Base-by-base conservation (phyloP, 352 stramenopile species). In the Phytophthora tentaculata region DNA sequence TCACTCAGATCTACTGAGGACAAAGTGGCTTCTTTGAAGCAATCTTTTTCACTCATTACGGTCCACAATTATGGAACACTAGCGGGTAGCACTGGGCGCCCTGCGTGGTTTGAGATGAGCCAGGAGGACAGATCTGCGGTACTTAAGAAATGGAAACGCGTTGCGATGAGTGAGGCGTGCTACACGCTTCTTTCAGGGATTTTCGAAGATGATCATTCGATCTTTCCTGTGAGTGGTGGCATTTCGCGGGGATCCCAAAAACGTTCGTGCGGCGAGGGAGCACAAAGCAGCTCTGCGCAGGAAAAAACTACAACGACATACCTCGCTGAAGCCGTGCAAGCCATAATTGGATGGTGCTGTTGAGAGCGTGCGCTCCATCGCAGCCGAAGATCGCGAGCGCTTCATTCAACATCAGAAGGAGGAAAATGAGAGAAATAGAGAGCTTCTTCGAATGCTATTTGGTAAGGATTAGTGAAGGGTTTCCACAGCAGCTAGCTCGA, bases 381-480 rank as follows among this genome's bases (percentile, higher is more conserved):
- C 44, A 50, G 19, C 44, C 3, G 44, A 50, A 16, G 44, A 50
- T 23, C 3, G 19, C 6, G 44, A 50, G 4, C 19, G 19, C 20
- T 50, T 50, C 9, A 28, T 50, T 28, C 8, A 50, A 4, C 44
- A 50, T 8, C 44, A 50, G 20, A 50, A 50, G 12, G 20, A 50
- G 28, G 43, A 50, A 28, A 50, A 50, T 28, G 20, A 50, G 20
- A 28, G 19, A 50, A 28, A 50, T 9, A 50, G 44, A 50, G 19
- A 28, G 20, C 44, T 50, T 13, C 8, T 50, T 20, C 44, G 44
- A 50, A 26, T 17, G 20, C 19, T 50, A 3, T 50, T 50, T 17
- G 44, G 20, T 50, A 50, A 23, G 20, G 8, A 28, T 17, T 50
- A 50, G 44, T 39, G 28, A 32, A 32, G 28, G 9, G 28, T 8